phyloP scores from a whole-genome alignment of 805 yeast genomes.

The Metschnikowia lochheadii region DNA sequence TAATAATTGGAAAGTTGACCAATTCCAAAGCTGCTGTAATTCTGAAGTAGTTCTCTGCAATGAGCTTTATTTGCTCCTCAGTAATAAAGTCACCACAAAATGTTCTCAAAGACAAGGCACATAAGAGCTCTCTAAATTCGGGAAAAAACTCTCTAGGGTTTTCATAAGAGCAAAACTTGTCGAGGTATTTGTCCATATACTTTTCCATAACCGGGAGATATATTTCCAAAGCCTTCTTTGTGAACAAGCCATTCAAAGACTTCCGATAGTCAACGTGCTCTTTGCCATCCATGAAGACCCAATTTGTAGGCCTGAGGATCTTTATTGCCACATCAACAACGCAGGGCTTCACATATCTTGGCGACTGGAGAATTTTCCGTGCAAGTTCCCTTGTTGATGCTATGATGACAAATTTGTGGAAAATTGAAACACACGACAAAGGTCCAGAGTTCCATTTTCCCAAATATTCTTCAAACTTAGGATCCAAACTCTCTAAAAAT shows the following conservation, averaged over 20 bases:
- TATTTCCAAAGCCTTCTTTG: constrained; percentile 73
- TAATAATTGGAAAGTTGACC: constrained; percentile 94
- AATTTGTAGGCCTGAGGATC: constrained; percentile 89
- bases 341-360: constrained; percentile 90
- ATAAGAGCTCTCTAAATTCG: constrained; percentile 91
- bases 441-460: constrained; percentile 96
- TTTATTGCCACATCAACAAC: constrained; percentile 96
- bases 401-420: constrained; percentile 90
- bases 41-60: constrained; percentile 88
- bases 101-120: constrained; percentile 88
- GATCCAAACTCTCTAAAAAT: constrained; percentile 88
- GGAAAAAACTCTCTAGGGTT: constrained; percentile 80
- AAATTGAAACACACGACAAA: constrained; percentile 91
- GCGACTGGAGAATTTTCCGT: constrained; percentile 41
- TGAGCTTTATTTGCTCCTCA: constrained; percentile 79
- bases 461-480: constrained; percentile 88
- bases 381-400: constrained; percentile 20
- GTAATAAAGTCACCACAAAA: constrained; percentile 95
- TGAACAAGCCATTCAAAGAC: constrained; percentile 84
- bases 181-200: constrained; percentile 78
- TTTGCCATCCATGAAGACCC: constrained; percentile 97
- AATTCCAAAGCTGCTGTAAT: constrained; percentile 96
- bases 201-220: constrained; percentile 83
- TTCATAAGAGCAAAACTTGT: constrained; percentile 57
- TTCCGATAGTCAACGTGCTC: constrained; percentile 91